Conservation (phyloP, 371 early-diverging fungal genomes). For the Rhizomucor pusillus region DNA sequence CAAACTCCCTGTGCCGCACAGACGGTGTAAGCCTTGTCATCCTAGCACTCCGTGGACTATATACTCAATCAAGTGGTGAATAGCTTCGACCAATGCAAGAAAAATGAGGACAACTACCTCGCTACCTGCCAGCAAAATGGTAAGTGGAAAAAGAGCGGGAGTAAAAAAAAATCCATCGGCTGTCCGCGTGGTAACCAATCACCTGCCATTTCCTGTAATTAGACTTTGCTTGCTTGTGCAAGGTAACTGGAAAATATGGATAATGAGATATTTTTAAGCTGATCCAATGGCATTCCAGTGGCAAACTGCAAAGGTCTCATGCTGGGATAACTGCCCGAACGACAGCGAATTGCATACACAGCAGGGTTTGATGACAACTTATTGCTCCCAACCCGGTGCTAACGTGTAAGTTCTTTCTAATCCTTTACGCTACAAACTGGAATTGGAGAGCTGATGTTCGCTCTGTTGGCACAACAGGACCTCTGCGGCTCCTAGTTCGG, state of each 20-base stretch:
- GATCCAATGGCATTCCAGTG: slow-evolving; percentile 10
- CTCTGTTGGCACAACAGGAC: no score
- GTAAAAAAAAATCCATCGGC: no score
- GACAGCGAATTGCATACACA: slow-evolving; percentile 16
- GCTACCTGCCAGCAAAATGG: slow-evolving; percentile 14
- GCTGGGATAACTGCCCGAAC: slow-evolving; percentile 29
- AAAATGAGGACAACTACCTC: slow-evolving; percentile 21
- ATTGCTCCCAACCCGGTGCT: slow-evolving; percentile 36
- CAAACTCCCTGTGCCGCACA: slow-evolving; percentile 21
- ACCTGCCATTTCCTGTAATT: not conserved
- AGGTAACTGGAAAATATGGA: slow-evolving; percentile 9
- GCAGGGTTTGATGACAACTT: slow-evolving; percentile 24
- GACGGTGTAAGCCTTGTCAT: slow-evolving; percentile 21
- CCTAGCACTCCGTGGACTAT: not conserved
- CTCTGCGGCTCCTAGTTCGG: no score
- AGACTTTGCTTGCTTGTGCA: slow-evolving; percentile 26
- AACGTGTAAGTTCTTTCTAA: slow-evolving; percentile 15
- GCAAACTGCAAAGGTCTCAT: slow-evolving; percentile 22
- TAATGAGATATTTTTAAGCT: not conserved
- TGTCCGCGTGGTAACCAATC: no score
- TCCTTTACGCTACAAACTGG: no score
- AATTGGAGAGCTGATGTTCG: no score
- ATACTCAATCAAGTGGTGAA: no score
- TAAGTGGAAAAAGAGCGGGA: not conserved
- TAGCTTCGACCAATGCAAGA: slow-evolving; percentile 16